A percentile compares a stretch with the other conserved stretches of the same genome.
Conservation (phyloP, 2,329 filamentous ascomycete species). For the Pseudocercospora pini-densiflorae region DNA sequence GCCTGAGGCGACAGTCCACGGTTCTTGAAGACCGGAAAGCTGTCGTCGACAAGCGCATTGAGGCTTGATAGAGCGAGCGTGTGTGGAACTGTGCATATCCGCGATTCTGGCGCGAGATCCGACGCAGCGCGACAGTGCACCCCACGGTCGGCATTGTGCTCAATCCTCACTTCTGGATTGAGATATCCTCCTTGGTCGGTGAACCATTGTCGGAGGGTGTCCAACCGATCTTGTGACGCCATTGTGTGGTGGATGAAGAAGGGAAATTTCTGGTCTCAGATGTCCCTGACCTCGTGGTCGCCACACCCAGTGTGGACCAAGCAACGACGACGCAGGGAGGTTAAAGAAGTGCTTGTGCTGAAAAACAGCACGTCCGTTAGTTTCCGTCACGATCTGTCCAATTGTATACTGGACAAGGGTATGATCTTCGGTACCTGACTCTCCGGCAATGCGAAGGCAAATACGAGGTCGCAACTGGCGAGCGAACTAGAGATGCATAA, state of each 20-base stretch:
- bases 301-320: not conserved
- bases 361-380: not conserved
- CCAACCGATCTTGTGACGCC: constrained; percentile 20
- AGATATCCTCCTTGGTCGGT: constrained; percentile 37
- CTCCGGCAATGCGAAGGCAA: not conserved
- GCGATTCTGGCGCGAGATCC: constrained; percentile 26
- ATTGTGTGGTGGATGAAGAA: not conserved
- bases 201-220: constrained; percentile 38
- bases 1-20: constrained; percentile 35
- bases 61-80: constrained; percentile 41
- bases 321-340: not conserved
- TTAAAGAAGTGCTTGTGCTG: constrained; percentile 4
- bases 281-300: not conserved
- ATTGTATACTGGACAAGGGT: not conserved
- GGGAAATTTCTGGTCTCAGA: not conserved
- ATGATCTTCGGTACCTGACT: not conserved
- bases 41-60: constrained; percentile 43
- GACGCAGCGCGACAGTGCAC: constrained; percentile 34
- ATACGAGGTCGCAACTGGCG: too few species aligned
- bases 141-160: constrained; percentile 31
- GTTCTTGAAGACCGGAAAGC: constrained; percentile 36
- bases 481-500: too few species aligned
- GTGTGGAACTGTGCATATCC: constrained; percentile 38
- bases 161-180: constrained; percentile 34
- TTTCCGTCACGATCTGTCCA: not conserved